Evolutionary conservation across 805 yeast species (phyloP), one percentile per base, ranked within the genome.

Genomic region (Saccharomyces kudriavzevii): DNA sequence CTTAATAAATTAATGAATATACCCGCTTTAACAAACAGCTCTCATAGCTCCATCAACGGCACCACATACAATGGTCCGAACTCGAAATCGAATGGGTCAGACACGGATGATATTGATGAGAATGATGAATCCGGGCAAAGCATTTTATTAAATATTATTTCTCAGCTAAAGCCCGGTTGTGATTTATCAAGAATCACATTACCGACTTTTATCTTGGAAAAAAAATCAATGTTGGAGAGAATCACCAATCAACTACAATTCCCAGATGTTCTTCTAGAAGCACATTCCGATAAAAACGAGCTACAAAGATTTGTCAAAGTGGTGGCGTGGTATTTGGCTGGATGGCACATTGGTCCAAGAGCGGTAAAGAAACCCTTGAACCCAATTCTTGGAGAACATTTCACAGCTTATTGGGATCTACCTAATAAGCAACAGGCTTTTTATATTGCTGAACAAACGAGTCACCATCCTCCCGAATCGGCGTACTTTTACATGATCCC

Each of bases 381-480:
- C 66, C 99, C 99, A 1, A 89, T 94, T 5, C 68, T 94, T 26
- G 97, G 98, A 29, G 99, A 94, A 68, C 79, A 85, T 60, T 94
- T 89, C 70, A 80, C 89, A 22, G 85, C 96, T 65, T 91, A 86
- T 68, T 94, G 99, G 99, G 94, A 90, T 62, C 72, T 89, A 48
- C 83, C 91, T 10, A 81, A 86, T 50, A 79, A 76, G 29, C 81
- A 78, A 29, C 78, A 78, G 50, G 96, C 97, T 0, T 92, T 80
- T 67, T 94, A 92, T 68, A 71, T 92, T 22, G 77, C 97, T 1
- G 99, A 94, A 69, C 99, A 94, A 70, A 91, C 97, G 0, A 87
- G 96, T 30, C 99, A 94, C 65, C 99, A 94, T 68, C 98, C 99
- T n/a, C 99, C 99, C 13, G 87, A 94, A 67, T 89, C 97, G 0